phyloP scores from a whole-genome alignment of 1,139 yeast genomes.

The Zygosaccharomyces sapae region DNA sequence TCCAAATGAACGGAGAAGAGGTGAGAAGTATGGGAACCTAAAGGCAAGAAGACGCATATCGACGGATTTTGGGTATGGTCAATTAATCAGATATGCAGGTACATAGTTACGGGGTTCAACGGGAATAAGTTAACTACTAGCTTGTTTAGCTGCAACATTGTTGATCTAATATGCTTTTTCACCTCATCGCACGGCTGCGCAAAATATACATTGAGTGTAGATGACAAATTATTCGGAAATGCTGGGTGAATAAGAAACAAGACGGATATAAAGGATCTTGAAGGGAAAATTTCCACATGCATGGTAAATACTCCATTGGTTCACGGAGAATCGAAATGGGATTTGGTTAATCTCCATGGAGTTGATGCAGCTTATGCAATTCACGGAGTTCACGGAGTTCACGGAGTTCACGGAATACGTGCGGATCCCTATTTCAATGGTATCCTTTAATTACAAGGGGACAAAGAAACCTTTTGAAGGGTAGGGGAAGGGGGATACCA shows the following conservation, averaged over 20 bases:
- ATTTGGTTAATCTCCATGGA: no score
- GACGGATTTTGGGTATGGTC: neutral
- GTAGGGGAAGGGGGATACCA: no score
- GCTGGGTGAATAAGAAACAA: neutral
- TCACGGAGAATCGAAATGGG: no score
- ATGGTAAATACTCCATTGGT: no score
- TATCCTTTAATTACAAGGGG: no score
- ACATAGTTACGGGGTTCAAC: neutral
- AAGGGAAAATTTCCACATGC: neutral
- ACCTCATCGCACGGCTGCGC: neutral
- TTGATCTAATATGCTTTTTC: neutral
- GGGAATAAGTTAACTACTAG: neutral
- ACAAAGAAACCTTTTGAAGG: no score
- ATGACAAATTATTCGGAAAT: neutral
- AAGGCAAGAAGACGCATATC: neutral
- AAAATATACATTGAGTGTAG: neutral
- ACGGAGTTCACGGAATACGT: no score
- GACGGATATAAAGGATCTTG: neutral
- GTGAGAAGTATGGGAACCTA: neutral
- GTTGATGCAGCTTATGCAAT: no score
- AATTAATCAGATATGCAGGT: neutral
- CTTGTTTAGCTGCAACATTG: neutral
- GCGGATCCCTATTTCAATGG: no score
- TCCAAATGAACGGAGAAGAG: neutral
- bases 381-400: no score